Percentiles rank a stretch among this genome's conserved stretches.
Conservation (phyloP, 805 yeast genomes). For the Nakazawaea siamensis region DNA sequence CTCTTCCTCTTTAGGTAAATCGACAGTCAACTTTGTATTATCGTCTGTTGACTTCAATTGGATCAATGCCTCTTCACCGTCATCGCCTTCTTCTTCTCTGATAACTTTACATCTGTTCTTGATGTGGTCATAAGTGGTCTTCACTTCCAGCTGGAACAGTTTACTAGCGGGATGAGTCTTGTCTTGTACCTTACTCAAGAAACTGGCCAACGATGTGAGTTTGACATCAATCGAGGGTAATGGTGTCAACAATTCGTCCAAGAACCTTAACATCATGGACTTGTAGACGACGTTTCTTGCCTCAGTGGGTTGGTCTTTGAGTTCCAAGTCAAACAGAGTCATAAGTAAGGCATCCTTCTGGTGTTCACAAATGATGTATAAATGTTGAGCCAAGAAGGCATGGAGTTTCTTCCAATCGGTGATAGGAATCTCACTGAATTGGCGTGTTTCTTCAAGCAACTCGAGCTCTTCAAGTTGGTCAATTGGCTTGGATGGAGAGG, state of each 20-base stretch:
- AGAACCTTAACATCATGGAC: constrained; percentile 69
- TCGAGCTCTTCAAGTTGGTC: constrained; percentile 39
- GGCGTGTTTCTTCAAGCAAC: constrained; percentile 54
- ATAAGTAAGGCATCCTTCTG: constrained; percentile 90
- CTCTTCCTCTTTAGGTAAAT: constrained; percentile 49
- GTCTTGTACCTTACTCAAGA: constrained; percentile 56
- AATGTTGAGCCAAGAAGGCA: constrained; percentile 45
- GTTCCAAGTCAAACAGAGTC: constrained; percentile 83
- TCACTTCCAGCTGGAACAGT: constrained; percentile 69
- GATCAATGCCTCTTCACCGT: constrained; percentile 67
- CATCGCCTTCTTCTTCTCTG: constrained; percentile 40
- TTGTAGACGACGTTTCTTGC: constrained; percentile 72
- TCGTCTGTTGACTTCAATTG: constrained; percentile 89
- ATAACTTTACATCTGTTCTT: constrained; percentile 65
- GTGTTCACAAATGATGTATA: constrained; percentile 64
- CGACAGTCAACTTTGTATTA: constrained; percentile 61
- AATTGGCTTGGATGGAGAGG: constrained; percentile 23
- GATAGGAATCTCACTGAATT: constrained; percentile 51
- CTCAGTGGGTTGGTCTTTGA: constrained; percentile 44
- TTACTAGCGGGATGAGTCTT: constrained; percentile 50
- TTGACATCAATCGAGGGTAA: constrained; percentile 14
- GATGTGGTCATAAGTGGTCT: constrained; percentile 69
- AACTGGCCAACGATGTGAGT: constrained; percentile 44
- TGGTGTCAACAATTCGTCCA: constrained; percentile 22
- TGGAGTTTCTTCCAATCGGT: constrained; percentile 42